A percentile compares a stretch with the other conserved stretches of the same genome.
Conservation (phyloP, 2,329 filamentous ascomycete genomes). For the Torrubiella hemipterigena region DNA sequence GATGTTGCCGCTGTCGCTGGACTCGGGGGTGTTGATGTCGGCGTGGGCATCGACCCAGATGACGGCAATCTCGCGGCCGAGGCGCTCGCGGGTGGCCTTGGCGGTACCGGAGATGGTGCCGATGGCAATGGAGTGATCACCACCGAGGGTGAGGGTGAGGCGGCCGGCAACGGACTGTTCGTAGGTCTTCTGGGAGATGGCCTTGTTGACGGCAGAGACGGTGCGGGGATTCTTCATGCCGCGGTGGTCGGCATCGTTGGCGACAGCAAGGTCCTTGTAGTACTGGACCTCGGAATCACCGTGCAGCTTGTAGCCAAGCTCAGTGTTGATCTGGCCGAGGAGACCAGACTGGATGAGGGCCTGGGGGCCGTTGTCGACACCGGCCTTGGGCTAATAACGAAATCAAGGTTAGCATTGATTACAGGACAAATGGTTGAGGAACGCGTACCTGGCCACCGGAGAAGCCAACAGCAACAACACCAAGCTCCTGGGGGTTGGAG, state of each 20-base stretch:
- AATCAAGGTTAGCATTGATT: conserved; percentile 4
- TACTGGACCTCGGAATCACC: conserved; percentile 74
- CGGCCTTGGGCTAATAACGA: conserved; percentile 60
- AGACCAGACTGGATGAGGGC: conserved; percentile 84
- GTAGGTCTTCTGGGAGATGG: conserved; percentile 77
- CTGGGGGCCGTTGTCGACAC: conserved; percentile 81
- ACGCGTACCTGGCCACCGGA: conserved; percentile 78
- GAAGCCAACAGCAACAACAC: conserved; percentile 90
- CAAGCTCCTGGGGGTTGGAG: conserved; percentile 64
- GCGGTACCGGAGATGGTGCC: conserved; percentile 83
- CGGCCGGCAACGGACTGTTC: conserved; percentile 71
- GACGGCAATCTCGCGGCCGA: conserved; percentile 75
- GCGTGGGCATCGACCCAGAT: conserved; percentile 99
- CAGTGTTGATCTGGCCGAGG: conserved; percentile 67
- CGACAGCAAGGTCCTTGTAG: conserved; percentile 65
- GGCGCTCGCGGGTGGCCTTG: conserved; percentile 72
- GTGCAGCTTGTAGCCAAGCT: conserved; percentile 79
- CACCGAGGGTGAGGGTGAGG: conserved; percentile 84
- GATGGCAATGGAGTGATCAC: conserved; percentile 94
- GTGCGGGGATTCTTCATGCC: conserved; percentile 89
- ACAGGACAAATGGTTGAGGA: not conserved
- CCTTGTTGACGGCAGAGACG: conserved; percentile 73
- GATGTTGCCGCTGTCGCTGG: conserved; percentile 80
- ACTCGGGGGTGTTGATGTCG: conserved; percentile 95
- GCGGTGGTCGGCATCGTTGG: conserved; percentile 65